phyloP scores from a whole-genome alignment of 2,329 filamentous ascomycete species.

The Xylariaceae sp. region DNA sequence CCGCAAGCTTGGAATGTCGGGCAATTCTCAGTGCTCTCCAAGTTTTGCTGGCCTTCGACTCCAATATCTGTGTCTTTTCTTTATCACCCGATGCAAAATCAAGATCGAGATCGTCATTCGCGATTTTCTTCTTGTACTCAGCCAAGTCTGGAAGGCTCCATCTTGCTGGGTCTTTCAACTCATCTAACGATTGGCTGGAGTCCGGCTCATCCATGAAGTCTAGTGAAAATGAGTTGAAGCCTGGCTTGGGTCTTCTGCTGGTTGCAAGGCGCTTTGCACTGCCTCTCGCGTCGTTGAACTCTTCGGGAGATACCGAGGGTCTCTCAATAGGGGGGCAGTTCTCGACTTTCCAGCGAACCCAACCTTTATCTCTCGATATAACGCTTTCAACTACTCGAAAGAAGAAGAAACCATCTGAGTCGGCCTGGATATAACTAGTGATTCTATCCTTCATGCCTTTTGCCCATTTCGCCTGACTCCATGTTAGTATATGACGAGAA shows the following conservation, averaged over 20 bases:
- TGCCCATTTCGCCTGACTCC: constrained; percentile 70
- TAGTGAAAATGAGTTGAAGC: constrained; percentile 69
- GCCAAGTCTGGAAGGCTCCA: constrained; percentile 65
- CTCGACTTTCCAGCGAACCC: constrained; percentile 97
- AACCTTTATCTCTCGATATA: constrained; percentile 92
- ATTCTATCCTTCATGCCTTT: constrained; percentile 71
- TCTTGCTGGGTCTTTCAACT: constrained; percentile 60
- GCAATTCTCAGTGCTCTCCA: constrained; percentile 86
- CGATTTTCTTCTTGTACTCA: constrained; percentile 66
- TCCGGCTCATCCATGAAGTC: constrained; percentile 70
- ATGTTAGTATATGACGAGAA: constrained; percentile 17
- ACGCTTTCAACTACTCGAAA: constrained; percentile 96
- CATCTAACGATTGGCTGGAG: constrained; percentile 57
- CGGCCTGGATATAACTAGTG: constrained; percentile 74
- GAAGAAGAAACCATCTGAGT: constrained; percentile 84
- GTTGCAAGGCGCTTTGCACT: constrained; percentile 61
- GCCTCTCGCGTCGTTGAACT: constrained; percentile 65
- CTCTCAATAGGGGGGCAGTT: constrained; percentile 83
- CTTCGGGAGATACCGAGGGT: constrained; percentile 61
- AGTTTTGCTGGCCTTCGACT: constrained; percentile 77
- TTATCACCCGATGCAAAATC: constrained; percentile 67
- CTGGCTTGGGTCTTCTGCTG: constrained; percentile 63
- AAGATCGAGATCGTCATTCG: constrained; percentile 77
- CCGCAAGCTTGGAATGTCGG: constrained; percentile 63
- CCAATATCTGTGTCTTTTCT: constrained; percentile 51